A percentile compares a stretch with the other conserved stretches of the same genome.
Evolutionary conservation across 169 alveolate genomes (phyloP).

Genomic region (Plasmodium cynomolgi): DNA sequence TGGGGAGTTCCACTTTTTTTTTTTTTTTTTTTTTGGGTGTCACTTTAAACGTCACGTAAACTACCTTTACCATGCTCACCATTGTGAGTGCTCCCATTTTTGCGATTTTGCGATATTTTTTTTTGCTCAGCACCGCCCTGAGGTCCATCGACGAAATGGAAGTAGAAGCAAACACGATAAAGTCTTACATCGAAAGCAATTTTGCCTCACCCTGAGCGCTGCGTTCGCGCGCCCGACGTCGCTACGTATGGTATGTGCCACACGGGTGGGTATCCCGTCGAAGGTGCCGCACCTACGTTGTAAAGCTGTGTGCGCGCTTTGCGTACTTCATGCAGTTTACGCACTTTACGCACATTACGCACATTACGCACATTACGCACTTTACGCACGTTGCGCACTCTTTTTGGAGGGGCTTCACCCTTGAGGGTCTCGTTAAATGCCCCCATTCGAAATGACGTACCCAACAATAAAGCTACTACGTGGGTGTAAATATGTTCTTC

Average conservation of each 20-base stretch:
- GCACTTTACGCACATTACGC: not conserved
- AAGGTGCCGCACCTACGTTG: not conserved
- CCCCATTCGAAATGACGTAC: not conserved
- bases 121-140: conserved; percentile 20
- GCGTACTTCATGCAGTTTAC: not conserved
- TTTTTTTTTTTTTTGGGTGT: not conserved
- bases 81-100: not conserved
- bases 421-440: not conserved
- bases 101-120: not conserved
- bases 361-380: not conserved
- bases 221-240: not conserved
- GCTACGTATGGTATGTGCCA: not conserved
- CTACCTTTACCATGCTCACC: not conserved
- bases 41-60: not conserved
- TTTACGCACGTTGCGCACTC: too few species aligned
- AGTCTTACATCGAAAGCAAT: conserved; percentile 28
- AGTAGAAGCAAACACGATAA: conserved; percentile 42
- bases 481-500: not conserved
- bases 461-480: not conserved
- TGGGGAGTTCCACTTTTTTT: not conserved
- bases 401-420: not conserved
- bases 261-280: not conserved
- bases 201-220: conserved; percentile 2
- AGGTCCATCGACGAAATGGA: conserved; percentile 74
- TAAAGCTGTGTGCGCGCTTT: not conserved